Evolutionary conservation across 495 filamentous ascomycete species (phyloP).

Genomic region (Xeromyces bisporus): DNA sequence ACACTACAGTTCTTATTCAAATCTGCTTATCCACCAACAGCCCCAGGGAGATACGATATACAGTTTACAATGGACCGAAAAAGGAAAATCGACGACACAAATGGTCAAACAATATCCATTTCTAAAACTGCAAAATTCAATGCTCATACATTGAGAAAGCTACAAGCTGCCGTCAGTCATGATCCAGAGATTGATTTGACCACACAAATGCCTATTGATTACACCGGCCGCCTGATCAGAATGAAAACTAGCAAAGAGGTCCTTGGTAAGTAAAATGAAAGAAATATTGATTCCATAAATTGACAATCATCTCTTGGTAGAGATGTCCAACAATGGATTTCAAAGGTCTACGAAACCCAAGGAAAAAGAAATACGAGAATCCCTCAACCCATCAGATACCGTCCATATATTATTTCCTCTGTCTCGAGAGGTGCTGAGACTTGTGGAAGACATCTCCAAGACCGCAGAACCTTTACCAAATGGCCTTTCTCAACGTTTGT

Average conservation of each 20-base stretch:
- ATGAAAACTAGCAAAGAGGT: not conserved
- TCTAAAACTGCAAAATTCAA: conserved; percentile 7
- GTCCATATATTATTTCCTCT: not conserved
- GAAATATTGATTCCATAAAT: not conserved
- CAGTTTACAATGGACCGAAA: too few relatives aligned
- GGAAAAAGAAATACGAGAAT: not conserved
- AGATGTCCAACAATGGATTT: not conserved
- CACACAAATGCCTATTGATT: conserved; percentile 2
- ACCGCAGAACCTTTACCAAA: not conserved
- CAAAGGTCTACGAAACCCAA: not conserved
- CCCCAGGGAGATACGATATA: too few relatives aligned
- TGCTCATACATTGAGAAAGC: conserved; percentile 4
- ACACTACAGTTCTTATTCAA: too few relatives aligned
- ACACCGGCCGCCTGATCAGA: conserved; percentile 1
- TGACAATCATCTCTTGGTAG: not conserved
- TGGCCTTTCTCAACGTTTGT: not conserved
- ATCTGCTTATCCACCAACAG: too few relatives aligned
- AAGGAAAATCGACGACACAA: too few relatives aligned
- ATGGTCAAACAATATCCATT: too few relatives aligned
- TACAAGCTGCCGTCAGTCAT: conserved; percentile 4
- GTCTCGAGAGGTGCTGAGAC: not conserved
- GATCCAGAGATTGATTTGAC: conserved; percentile 6
- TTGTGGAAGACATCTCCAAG: not conserved
- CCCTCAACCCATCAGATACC: not conserved
- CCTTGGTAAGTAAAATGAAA: conserved; percentile 5